Evolutionary conservation across 176 grass and related monocot genomes (phyloP).

Genomic region (Aegilops tauschii): DNA sequence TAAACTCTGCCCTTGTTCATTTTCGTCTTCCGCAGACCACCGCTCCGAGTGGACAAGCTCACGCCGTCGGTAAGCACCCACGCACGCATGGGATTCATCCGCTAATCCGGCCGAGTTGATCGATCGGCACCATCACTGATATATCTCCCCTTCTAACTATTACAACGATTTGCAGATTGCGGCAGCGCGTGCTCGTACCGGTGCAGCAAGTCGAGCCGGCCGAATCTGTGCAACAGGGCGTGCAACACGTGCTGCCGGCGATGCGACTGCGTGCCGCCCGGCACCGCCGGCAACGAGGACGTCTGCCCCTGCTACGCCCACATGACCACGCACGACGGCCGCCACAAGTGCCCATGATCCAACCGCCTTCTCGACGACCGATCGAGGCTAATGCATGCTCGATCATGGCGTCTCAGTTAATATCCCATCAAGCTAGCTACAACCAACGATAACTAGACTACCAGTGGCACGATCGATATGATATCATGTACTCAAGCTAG

Average conservation of each 20-base stretch:
- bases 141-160: too few relatives aligned
- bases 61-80: constrained; percentile 20
- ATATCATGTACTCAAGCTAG: neutral
- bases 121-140: too few relatives aligned
- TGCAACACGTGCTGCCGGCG: constrained; percentile 71
- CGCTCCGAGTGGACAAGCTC: constrained; percentile 23
- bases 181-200: constrained; percentile 38
- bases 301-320: constrained; percentile 82
- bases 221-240: constrained; percentile 57
- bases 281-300: constrained; percentile 72
- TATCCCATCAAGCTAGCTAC: neutral
- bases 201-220: constrained; percentile 66
- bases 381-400: neutral
- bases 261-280: constrained; percentile 76
- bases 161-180: constrained; percentile 39
- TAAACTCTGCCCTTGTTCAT: neutral
- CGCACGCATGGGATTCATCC: neutral
- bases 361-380: neutral
- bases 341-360: constrained; percentile 61
- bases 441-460: too few relatives aligned
- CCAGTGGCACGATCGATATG: neutral
- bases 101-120: too few relatives aligned
- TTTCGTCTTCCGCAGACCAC: constrained; percentile 19
- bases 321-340: constrained; percentile 57
- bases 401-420: neutral